Percentiles rank a stretch among this genome's conserved stretches.
Conservation (phyloP, 176 grass and related monocot species). For the Oropetium thomaeum region DNA sequence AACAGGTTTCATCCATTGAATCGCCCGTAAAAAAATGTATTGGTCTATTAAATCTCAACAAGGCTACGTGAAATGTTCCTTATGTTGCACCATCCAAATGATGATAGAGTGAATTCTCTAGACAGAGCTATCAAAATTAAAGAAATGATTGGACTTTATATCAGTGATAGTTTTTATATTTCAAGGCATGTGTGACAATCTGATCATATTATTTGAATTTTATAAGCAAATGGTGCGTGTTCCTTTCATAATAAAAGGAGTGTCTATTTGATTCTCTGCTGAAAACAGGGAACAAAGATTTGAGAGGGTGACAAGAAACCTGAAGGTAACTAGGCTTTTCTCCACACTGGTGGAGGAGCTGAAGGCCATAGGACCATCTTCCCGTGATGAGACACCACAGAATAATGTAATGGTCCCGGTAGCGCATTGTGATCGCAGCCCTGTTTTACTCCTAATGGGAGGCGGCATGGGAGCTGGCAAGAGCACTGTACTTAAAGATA, state of each 20-base stretch:
- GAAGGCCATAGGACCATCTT: slow-evolving; percentile 65
- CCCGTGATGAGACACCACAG: slow-evolving; percentile 30
- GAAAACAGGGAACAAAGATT: slow-evolving; percentile 72
- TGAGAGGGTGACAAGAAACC: slow-evolving; percentile 64
- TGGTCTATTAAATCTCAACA: background rate
- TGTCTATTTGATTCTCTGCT: slow-evolving; percentile 14
- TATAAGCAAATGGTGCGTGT: background rate
- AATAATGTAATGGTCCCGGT: slow-evolving; percentile 79
- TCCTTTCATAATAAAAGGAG: background rate
- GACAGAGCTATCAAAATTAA: background rate
- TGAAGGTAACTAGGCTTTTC: slow-evolving; percentile 86
- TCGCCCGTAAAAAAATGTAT: background rate
- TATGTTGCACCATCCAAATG: background rate
- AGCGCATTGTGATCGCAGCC: slow-evolving; percentile 73
- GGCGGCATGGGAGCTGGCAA: slow-evolving; percentile 97
- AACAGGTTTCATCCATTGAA: background rate
- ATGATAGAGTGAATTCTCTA: background rate
- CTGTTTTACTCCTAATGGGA: slow-evolving; percentile 85
- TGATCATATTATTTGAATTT: background rate
- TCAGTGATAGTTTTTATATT: background rate
- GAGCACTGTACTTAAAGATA: slow-evolving; percentile 91
- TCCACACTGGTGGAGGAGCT: slow-evolving; percentile 86
- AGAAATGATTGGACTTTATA: background rate
- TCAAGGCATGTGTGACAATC: background rate
- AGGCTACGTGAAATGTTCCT: background rate